Conservation (phyloP, 768 basidiomycete genomes). For the Naganishia randhawae region DNA sequence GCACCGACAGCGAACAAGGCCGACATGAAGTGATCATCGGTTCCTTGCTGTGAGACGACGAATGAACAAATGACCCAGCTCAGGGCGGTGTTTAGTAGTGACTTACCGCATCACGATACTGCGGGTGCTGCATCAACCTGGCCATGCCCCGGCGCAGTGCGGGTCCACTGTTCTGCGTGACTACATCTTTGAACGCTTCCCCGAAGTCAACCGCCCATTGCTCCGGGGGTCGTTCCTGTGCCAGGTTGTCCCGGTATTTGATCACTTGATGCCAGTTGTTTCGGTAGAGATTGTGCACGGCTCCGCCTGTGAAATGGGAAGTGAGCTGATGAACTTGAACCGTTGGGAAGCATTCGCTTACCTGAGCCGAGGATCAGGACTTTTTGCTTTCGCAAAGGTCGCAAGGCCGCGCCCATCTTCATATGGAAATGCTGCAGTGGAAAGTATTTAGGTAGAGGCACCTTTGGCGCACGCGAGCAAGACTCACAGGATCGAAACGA, state of each 20-base stretch:
- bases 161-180: slow-evolving; percentile 32
- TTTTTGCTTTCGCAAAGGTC: slow-evolving; percentile 30
- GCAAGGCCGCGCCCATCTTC: slow-evolving; percentile 33
- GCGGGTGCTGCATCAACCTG: slow-evolving; percentile 32
- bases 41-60: slow-evolving; percentile 32
- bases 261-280: slow-evolving; percentile 32
- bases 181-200: slow-evolving; percentile 30
- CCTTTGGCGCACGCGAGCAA: not conserved
- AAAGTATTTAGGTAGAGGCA: not conserved
- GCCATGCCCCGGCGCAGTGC: slow-evolving; percentile 21
- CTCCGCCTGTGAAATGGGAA: slow-evolving; percentile 2
- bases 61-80: not conserved
- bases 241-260: slow-evolving; percentile 33
- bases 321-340: not conserved
- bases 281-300: slow-evolving; percentile 34
- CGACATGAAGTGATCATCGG: slow-evolving; percentile 38
- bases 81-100: not conserved
- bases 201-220: slow-evolving; percentile 36
- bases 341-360: not conserved
- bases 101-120: slow-evolving; percentile 33
- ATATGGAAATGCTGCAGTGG: slow-evolving; percentile 25
- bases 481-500: slow-evolving; percentile 32
- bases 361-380: slow-evolving; percentile 32
- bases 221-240: slow-evolving; percentile 31
- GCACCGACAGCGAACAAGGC: slow-evolving; percentile 36